Evolutionary conservation across 306 rosid genomes (phyloP).

Genomic region (Vicia villosa): DNA sequence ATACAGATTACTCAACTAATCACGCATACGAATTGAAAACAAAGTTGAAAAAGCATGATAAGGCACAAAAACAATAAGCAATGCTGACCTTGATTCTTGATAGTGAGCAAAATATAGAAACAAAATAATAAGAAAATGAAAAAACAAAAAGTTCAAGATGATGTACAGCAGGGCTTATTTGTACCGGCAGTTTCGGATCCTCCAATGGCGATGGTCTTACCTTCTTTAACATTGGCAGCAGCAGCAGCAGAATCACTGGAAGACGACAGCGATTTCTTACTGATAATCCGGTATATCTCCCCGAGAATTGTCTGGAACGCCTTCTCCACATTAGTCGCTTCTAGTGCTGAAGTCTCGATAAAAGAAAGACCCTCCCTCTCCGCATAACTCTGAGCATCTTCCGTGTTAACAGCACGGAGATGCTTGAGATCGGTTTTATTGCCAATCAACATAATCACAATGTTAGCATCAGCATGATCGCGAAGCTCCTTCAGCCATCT

Average conservation of each 20-base stretch:
- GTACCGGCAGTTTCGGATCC: conserved; percentile 50
- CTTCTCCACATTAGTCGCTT: conserved; percentile 84
- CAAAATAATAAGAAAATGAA: not conserved
- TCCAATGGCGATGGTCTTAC: conserved; percentile 65
- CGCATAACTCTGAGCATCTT: conserved; percentile 84
- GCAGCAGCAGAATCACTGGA: conserved; percentile 48
- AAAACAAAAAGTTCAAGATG: conserved; percentile 35
- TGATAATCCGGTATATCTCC: conserved; percentile 78
- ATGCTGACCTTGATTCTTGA: not conserved
- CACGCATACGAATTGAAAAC: not conserved
- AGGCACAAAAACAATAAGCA: not conserved
- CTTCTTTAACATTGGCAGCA: conserved; percentile 60
- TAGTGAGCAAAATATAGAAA: not conserved
- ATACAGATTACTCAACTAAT: too few relatives aligned
- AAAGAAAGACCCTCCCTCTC: conserved; percentile 90
- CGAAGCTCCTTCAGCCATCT: conserved; percentile 96
- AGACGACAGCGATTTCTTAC: conserved; percentile 79
- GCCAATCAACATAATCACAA: conserved; percentile 85
- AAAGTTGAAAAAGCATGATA: not conserved
- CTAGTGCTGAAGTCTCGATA: conserved; percentile 93
- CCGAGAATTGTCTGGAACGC: conserved; percentile 86
- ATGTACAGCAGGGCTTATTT: conserved; percentile 78
- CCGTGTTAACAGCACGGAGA: conserved; percentile 83
- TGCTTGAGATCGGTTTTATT: conserved; percentile 95
- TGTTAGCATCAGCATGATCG: conserved; percentile 92